phyloP scores from a whole-genome alignment of 2,329 filamentous ascomycete genomes.

The Exophiala calicioides region DNA sequence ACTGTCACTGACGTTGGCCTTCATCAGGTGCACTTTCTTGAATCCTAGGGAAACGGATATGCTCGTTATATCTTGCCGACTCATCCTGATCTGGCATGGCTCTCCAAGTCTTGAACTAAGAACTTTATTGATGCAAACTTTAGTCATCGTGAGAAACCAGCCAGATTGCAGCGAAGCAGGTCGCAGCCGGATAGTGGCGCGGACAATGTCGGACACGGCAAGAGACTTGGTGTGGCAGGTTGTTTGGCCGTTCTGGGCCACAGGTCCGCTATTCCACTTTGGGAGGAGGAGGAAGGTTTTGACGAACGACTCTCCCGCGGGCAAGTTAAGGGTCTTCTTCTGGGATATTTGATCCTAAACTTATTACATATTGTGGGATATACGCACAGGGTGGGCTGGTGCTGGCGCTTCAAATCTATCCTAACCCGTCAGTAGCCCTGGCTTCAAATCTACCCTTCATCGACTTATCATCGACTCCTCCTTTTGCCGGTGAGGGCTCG shows the following conservation, averaged over 20 bases:
- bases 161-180: neutral
- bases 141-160: neutral
- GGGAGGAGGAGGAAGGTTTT: neutral
- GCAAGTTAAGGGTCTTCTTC: neutral
- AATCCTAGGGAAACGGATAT: neutral
- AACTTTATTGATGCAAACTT: slow-evolving; percentile 1
- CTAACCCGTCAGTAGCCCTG: neutral
- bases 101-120: neutral
- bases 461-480: neutral
- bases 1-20: neutral
- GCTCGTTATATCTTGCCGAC: slow-evolving; percentile 4
- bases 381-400: neutral
- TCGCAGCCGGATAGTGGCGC: neutral
- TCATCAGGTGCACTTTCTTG: neutral
- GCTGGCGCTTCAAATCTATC: neutral
- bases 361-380: neutral
- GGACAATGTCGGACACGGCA: neutral
- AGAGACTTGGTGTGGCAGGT: neutral
- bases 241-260: neutral
- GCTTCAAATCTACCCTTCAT: neutral
- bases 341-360: neutral
- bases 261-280: slow-evolving; percentile 1
- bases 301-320: neutral
- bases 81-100: slow-evolving; percentile 1
- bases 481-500: neutral